A percentile compares a stretch with the other conserved stretches of the same genome.
Conservation (phyloP, 768 basidiomycete species). For the Suillus spraguei region DNA sequence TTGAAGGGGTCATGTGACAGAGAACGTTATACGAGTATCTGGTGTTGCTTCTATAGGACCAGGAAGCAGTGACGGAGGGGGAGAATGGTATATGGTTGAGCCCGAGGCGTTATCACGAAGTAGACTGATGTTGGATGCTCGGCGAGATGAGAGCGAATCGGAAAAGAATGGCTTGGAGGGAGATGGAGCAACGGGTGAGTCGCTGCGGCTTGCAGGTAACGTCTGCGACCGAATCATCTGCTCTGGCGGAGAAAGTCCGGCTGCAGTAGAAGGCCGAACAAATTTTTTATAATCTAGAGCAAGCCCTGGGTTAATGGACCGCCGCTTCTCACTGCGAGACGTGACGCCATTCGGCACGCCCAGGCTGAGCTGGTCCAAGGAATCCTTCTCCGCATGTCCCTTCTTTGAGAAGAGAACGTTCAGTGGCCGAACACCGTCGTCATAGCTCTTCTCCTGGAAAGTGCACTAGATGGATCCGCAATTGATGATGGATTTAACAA, state of each 20-base stretch:
- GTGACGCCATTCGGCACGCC: constrained; percentile 32
- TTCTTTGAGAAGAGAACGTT: constrained; percentile 34
- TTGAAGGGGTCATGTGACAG: constrained; percentile 32
- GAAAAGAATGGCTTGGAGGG: constrained; percentile 18
- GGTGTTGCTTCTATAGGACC: constrained; percentile 29
- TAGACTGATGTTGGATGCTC: constrained; percentile 27
- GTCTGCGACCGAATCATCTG: constrained; percentile 34
- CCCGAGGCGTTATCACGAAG: constrained; percentile 30
- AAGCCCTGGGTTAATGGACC: constrained; percentile 58
- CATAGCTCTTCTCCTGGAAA: constrained; percentile 43
- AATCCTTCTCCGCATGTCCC: constrained; percentile 17
- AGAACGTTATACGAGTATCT: constrained; percentile 45
- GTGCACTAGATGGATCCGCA: constrained; percentile 10
- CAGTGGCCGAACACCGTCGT: constrained; percentile 45
- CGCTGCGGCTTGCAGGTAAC: constrained; percentile 24
- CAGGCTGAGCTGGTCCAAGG: constrained; percentile 20
- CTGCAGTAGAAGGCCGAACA: constrained; percentile 11
- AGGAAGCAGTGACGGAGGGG: constrained; percentile 41
- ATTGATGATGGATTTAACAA: constrained; percentile 27
- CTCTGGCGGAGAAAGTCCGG: constrained; percentile 24
- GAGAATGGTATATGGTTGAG: constrained; percentile 35
- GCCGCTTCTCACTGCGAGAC: constrained; percentile 46
- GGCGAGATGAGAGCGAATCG: constrained; percentile 20
- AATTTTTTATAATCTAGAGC: constrained; percentile 33
- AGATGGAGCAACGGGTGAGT: constrained; percentile 25